These are phyloP conservation scores for Gossypium ekmanianum DNA, from an alignment of 345 rosid species.

Conservation along the genomic window DNA sequence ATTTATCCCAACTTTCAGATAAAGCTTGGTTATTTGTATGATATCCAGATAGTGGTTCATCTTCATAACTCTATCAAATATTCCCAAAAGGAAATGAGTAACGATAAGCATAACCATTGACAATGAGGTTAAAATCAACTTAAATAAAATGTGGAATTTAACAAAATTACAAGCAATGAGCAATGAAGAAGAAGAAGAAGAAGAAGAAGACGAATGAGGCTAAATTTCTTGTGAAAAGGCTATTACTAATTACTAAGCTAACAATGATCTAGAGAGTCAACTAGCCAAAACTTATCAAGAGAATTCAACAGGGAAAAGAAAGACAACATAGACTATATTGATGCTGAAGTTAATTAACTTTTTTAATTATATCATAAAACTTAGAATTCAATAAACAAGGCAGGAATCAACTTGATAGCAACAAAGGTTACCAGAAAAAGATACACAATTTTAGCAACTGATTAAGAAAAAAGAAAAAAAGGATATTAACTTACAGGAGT, in stretches of 20 bases:
- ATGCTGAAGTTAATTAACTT: background rate
- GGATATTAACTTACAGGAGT: slow-evolving; percentile 61
- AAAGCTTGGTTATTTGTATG: slow-evolving; percentile 46
- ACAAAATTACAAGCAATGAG: background rate
- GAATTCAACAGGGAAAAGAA: background rate
- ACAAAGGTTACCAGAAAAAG: background rate
- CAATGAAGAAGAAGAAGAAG: too few relatives aligned
- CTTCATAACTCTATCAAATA: slow-evolving; percentile 75
- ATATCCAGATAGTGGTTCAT: slow-evolving; percentile 51
- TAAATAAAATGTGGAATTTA: background rate
- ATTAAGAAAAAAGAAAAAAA: background rate
- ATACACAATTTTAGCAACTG: background rate
- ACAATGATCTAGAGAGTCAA: too few relatives aligned
- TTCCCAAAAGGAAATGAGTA: background rate
- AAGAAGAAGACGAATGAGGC: too few relatives aligned
- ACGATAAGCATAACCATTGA: background rate
- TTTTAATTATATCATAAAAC: background rate
- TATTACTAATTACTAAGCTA: too few relatives aligned
- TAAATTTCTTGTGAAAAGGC: too few relatives aligned
- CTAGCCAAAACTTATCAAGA: background rate
- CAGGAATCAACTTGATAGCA: slow-evolving; percentile 6
- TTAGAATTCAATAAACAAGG: slow-evolving; percentile 16
- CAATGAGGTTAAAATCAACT: background rate
- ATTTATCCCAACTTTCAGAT: slow-evolving; percentile 76
- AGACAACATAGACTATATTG: background rate